A percentile compares a stretch with the other conserved stretches of the same genome.
Conservation (phyloP, 805 yeast species). For the Pichia exigua region DNA sequence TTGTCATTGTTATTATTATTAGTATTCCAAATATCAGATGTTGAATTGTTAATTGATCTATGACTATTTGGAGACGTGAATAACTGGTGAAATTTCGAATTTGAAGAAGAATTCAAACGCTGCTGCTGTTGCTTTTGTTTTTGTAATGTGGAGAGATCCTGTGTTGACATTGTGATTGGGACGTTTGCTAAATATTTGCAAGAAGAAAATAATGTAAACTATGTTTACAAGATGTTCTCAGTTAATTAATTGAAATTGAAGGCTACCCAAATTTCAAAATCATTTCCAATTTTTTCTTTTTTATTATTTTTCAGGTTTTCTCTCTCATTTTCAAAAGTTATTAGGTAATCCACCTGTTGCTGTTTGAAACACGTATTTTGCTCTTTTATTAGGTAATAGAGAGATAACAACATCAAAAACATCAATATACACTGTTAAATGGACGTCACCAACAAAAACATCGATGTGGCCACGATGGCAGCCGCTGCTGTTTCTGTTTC, state of each 20-base stretch:
- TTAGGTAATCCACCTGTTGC: neutral
- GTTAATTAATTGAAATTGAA: neutral
- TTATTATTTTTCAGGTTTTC: no score
- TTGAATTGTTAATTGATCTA: neutral
- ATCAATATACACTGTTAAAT: neutral
- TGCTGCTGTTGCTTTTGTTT: neutral
- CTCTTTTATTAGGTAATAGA: neutral
- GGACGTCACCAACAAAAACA: neutral
- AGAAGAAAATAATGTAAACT: neutral
- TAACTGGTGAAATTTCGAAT: neutral
- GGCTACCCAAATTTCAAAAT: no score
- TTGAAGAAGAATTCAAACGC: neutral
- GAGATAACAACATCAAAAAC: neutral
- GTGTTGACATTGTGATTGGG: neutral
- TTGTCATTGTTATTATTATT: neutral
- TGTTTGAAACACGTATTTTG: neutral
- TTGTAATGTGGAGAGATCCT: neutral
- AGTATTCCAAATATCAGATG: neutral
- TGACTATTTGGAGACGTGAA: neutral
- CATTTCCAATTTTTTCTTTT: no score
- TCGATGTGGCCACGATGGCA: constrained; percentile 9
- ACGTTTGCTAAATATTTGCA: neutral
- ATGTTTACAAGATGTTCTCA: neutral
- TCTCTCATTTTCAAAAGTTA: neutral
- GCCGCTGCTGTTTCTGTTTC: constrained; percentile 31